Conservation (phyloP, 2,329 filamentous ascomycete genomes). For the Scolecobasidium constrictum region DNA sequence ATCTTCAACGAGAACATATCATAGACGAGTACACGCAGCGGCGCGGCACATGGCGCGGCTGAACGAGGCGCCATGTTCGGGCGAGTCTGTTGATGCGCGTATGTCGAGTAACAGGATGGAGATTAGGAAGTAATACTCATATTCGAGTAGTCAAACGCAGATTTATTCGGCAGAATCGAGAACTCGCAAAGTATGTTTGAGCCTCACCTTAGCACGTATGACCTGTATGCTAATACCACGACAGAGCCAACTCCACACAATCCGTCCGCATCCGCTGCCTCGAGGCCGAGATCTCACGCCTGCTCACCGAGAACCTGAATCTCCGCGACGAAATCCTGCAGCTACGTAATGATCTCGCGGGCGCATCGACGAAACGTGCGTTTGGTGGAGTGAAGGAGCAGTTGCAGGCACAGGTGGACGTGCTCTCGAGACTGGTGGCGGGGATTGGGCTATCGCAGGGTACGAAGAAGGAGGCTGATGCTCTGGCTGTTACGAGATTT, state of each 20-base stretch:
- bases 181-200: constrained; percentile 50
- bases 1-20: no score
- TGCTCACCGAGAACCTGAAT: constrained; percentile 69
- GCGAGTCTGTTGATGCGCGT: constrained; percentile 63
- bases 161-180: constrained; percentile 73
- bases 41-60: constrained; percentile 57
- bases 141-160: constrained; percentile 66
- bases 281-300: constrained; percentile 62
- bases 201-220: background rate
- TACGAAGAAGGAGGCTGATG: constrained; percentile 13
- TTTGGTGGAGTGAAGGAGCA: constrained; percentile 58
- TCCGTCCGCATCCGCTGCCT: constrained; percentile 66
- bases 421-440: constrained; percentile 57
- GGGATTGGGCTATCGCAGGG: constrained; percentile 47
- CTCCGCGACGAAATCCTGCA: constrained; percentile 60
- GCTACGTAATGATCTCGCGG: constrained; percentile 56
- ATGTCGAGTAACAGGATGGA: constrained; percentile 27
- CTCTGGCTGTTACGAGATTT: constrained; percentile 20
- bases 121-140: constrained; percentile 14
- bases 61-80: constrained; percentile 60
- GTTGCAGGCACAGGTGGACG: constrained; percentile 60
- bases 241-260: constrained; percentile 62
- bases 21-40: no score
- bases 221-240: background rate
- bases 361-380: constrained; percentile 47